Conservation (phyloP, 768 basidiomycete species). For the Suillus paluster region DNA sequence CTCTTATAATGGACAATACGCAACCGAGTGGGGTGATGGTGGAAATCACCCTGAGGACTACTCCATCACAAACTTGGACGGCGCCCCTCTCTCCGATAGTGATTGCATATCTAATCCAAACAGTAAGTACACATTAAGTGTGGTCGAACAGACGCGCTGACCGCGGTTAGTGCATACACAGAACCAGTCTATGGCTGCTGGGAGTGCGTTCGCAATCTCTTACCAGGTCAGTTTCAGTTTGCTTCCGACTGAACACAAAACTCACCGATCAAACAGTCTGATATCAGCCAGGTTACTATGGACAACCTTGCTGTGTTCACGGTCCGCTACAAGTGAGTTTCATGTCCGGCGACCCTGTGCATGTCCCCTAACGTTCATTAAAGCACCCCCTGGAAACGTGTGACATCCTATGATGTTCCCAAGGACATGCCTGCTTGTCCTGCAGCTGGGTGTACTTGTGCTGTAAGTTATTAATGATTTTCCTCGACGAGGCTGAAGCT, state of each 20-base stretch:
- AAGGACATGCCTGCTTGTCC: slow-evolving; percentile 54
- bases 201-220: slow-evolving; percentile 59
- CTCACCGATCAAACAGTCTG: slow-evolving; percentile 39
- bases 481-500: not conserved
- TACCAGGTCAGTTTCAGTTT: slow-evolving; percentile 43
- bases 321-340: slow-evolving; percentile 49
- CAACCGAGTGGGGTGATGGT: slow-evolving; percentile 53
- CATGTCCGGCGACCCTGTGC: not conserved
- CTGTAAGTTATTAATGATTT: slow-evolving; percentile 34
- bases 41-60: slow-evolving; percentile 47
- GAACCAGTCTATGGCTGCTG: slow-evolving; percentile 54
- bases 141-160: slow-evolving; percentile 4
- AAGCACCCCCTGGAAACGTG: slow-evolving; percentile 58
- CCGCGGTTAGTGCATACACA: slow-evolving; percentile 51
- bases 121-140: slow-evolving; percentile 36
- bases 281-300: slow-evolving; percentile 48
- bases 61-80: slow-evolving; percentile 33
- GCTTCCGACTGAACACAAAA: not conserved
- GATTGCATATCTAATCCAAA: slow-evolving; percentile 53
- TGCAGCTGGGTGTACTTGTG: slow-evolving; percentile 53
- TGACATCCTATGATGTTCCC: slow-evolving; percentile 52
- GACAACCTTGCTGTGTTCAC: slow-evolving; percentile 57
- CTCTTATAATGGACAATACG: slow-evolving; percentile 43
- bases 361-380: not conserved
- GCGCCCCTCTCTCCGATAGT: slow-evolving; percentile 6